These are phyloP conservation scores for Eimeria sp. DNA, from an alignment of 169 alveolate species.

Conservation along the genomic window DNA sequence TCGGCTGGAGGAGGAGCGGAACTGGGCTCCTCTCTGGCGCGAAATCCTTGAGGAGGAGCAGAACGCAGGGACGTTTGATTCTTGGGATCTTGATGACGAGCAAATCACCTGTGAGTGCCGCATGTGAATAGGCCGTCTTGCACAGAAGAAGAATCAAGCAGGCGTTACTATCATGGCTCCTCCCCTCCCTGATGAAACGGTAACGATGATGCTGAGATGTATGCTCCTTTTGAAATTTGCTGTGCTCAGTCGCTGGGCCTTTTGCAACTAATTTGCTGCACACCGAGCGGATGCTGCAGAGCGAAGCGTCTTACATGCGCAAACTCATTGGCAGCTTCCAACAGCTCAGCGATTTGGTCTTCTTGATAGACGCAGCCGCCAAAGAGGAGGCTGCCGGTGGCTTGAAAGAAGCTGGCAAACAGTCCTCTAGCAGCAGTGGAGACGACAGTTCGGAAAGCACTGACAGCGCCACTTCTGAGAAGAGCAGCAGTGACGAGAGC, in stretches of 20 bases:
- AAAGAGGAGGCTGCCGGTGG: background rate
- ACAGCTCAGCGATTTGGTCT: conserved; percentile 6
- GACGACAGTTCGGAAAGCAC: background rate
- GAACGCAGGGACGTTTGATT: conserved; percentile 47
- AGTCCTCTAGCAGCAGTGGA: conserved; percentile 2
- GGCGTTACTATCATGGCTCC: background rate
- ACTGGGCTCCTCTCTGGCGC: conserved; percentile 65
- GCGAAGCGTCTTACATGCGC: conserved; percentile 39
- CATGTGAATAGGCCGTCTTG: background rate
- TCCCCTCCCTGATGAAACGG: background rate
- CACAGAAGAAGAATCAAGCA: background rate
- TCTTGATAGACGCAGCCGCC: background rate
- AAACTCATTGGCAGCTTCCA: conserved; percentile 40
- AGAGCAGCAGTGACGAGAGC: conserved; percentile 9
- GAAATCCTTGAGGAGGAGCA: conserved; percentile 57
- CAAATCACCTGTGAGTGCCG: conserved; percentile 21
- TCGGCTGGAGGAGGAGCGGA: conserved; percentile 64
- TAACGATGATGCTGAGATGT: background rate
- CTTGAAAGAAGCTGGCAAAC: background rate
- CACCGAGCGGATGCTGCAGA: conserved; percentile 48
- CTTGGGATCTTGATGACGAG: conserved; percentile 57
- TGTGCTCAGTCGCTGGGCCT: conserved; percentile 41
- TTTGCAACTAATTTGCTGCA: conserved; percentile 47
- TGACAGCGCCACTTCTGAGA: background rate
- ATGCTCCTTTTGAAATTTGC: background rate